Base-by-base conservation (phyloP, 495 filamentous ascomycete genomes). In the Aspergillus nidulans region DNA sequence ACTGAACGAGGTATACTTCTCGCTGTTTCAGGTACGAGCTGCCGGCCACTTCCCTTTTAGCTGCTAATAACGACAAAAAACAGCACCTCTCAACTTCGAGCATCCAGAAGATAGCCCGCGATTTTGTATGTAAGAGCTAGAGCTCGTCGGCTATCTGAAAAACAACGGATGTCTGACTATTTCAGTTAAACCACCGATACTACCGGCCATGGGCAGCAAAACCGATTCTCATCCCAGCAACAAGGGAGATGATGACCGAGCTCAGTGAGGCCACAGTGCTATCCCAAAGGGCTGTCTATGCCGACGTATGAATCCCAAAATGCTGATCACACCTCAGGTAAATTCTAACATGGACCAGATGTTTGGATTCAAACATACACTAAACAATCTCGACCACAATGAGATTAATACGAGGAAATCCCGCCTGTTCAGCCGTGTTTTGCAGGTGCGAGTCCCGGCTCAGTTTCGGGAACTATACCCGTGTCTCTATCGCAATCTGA, bases 251-350 rank as follows among this genome's bases (percentile, higher is more conserved):
- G 10, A 49, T 63, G 28, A 18, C 46, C 15, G 61, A 63, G 53
- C 53, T 63, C 4, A 57, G 61, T 24, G 53, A 63, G 21, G 28
- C 57, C 4, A 28, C 53, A 2, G 48, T 60, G 19, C 39, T 63
- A 0, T 63, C 61, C 1, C 57, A 63, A 36, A 24, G 54, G 3
- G 61, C 57, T 12, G 56, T 50, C 19, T 57, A 56, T 23, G 45
- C 52, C 1, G 53, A 60, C 49, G 36, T 40, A 40, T 6, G 12
- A 5, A 3, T 15, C 4, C 36, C 26, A n/a, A n/a, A n/a, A n/a
- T n/a, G n/a, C n/a, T n/a, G n/a, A n/a, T n/a, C n/a, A n/a, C n/a
- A n/a, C n/a, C 26, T 28, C 26, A 28, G 26, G 9, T 9, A 28
- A 28, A 9, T 9, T 28, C 26, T 28, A 28, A 28, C 26, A 9